phyloP scores from a whole-genome alignment of 192 early-diverging fungal species.

The Obelidium mucronatum region DNA sequence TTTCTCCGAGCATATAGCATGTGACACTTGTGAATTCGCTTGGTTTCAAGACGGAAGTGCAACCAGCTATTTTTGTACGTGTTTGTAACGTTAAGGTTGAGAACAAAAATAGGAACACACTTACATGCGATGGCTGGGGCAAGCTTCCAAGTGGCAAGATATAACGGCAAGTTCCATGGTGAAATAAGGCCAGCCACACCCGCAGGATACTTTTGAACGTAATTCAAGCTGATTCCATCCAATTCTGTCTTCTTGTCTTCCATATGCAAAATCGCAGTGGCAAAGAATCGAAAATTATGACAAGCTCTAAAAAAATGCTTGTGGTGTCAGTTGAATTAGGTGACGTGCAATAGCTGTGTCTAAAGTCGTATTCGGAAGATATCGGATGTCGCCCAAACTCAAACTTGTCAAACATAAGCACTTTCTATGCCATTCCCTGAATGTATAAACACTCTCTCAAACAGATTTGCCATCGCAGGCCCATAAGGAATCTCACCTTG shows the following conservation, averaged over 20 bases:
- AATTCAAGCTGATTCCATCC: constrained; percentile 61
- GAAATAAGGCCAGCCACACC: constrained; percentile 82
- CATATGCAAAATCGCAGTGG: constrained; percentile 69
- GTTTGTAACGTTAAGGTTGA: too few species aligned
- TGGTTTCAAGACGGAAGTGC: constrained; percentile 80
- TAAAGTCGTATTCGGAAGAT: too few species aligned
- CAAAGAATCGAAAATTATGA: constrained; percentile 79
- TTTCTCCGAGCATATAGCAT: constrained; percentile 61
- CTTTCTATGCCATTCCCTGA: too few species aligned
- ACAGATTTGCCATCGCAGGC: neutral
- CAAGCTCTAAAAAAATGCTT: constrained; percentile 45
- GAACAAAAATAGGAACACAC: neutral
- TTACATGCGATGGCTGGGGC: constrained; percentile 74
- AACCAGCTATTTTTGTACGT: constrained; percentile 66
- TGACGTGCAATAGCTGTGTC: too few species aligned
- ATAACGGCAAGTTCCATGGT: constrained; percentile 68
- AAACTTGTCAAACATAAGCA: too few species aligned
- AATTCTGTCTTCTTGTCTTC: constrained; percentile 52
- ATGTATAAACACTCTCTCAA: too few species aligned
- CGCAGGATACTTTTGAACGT: constrained; percentile 65
- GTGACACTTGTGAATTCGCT: constrained; percentile 62
- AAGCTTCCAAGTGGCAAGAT: constrained; percentile 82
- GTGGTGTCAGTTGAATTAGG: constrained; percentile 21
- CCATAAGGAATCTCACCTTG: constrained; percentile 28
- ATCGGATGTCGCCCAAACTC: too few species aligned